These are phyloP conservation scores for Leptographium galeiforme DNA, from an alignment of 2,329 filamentous ascomycete genomes.

Conservation along the genomic window DNA sequence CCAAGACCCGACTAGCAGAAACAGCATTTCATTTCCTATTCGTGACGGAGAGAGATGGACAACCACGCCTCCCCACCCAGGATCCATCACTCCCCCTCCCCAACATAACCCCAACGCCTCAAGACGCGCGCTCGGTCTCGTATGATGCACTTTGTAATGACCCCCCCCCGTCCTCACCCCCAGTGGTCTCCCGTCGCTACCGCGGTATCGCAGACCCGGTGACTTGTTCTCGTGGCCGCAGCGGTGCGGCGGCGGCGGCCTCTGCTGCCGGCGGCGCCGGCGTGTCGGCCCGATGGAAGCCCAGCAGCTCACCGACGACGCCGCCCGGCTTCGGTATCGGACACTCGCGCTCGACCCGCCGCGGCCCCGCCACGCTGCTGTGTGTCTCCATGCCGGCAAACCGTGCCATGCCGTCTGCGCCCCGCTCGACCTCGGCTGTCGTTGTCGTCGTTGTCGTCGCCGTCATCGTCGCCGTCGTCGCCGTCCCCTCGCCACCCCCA, in stretches of 20 bases:
- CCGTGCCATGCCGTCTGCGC: conserved; percentile 33
- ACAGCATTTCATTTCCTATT: too few relatives aligned
- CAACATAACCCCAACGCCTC: not conserved
- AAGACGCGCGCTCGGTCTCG: too few relatives aligned
- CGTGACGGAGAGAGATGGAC: too few relatives aligned
- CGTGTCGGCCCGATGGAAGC: conserved; percentile 37
- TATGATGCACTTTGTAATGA: too few relatives aligned
- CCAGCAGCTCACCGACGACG: conserved; percentile 35
- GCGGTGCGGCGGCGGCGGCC: not conserved
- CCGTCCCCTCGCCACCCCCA: not conserved
- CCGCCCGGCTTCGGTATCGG: conserved; percentile 85
- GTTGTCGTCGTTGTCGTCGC: conserved; percentile 12
- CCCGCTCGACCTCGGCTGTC: conserved; percentile 22
- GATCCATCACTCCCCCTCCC: too few relatives aligned
- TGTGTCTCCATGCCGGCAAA: conserved; percentile 27
- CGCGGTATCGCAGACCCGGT: not conserved
- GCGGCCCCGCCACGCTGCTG: conserved; percentile 24
- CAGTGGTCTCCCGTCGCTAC: not conserved
- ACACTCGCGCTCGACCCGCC: conserved; percentile 53
- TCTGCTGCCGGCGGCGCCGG: not conserved
- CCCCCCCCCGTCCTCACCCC: too few relatives aligned
- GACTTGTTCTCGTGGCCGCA: not conserved
- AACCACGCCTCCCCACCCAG: too few relatives aligned
- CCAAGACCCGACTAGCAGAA: too few relatives aligned
- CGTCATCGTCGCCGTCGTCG: not conserved